These are phyloP conservation scores for Colletotrichum sp. DNA, from an alignment of 2,329 filamentous ascomycete species.

Conservation along the genomic window DNA sequence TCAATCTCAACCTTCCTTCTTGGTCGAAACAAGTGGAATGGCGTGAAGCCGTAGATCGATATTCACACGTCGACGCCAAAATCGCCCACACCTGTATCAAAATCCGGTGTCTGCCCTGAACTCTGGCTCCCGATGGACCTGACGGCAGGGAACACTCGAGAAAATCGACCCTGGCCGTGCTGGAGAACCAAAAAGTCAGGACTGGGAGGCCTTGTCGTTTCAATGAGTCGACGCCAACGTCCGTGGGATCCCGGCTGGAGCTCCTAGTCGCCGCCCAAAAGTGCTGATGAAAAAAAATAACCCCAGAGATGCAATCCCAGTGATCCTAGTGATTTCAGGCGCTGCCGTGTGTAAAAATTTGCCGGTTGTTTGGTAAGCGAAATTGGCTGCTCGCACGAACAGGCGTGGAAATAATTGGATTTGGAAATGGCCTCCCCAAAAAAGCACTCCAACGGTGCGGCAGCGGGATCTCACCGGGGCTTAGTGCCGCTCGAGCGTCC, in stretches of 20 bases:
- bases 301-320: neutral
- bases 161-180: neutral
- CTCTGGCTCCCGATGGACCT: neutral
- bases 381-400: constrained; percentile 15
- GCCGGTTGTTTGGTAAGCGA: constrained; percentile 14
- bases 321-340: neutral
- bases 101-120: neutral
- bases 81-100: constrained; percentile 3
- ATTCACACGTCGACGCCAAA: neutral
- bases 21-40: neutral
- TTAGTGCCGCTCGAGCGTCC: constrained; percentile 12
- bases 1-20: neutral
- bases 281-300: neutral
- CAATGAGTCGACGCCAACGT: constrained; percentile 16
- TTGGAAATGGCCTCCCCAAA: constrained; percentile 11
- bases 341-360: constrained; percentile 17
- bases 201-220: constrained; percentile 13
- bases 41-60: neutral
- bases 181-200: neutral
- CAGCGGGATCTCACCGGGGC: neutral
- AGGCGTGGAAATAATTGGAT: neutral
- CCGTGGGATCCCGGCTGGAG: constrained; percentile 10
- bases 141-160: neutral
- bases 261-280: constrained; percentile 14
- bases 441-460: neutral